These are phyloP conservation scores for Coemansia sp. DNA, from an alignment of 192 early-diverging fungal genomes.

Conservation along the genomic window DNA sequence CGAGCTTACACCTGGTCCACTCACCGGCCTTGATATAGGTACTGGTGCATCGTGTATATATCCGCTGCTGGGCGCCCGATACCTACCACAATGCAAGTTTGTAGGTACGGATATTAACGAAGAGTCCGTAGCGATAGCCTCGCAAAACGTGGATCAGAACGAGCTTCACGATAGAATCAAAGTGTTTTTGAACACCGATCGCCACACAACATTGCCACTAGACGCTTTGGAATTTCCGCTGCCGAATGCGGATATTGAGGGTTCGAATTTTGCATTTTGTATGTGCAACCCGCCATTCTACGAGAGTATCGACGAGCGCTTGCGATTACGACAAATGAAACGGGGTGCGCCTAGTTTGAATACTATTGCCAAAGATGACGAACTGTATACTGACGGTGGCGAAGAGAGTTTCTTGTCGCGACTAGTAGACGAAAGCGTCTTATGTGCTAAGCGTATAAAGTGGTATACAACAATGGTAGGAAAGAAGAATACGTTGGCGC, in stretches of 20 bases:
- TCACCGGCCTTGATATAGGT: conserved; percentile 55
- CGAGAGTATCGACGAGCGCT: conserved; percentile 59
- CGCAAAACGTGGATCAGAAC: conserved; percentile 67
- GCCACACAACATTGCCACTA: conserved; percentile 19
- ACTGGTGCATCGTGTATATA: conserved; percentile 92
- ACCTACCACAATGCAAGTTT: conserved; percentile 65
- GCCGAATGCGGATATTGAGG: conserved; percentile 16
- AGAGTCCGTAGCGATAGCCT: conserved; percentile 63
- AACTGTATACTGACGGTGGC: conserved; percentile 82
- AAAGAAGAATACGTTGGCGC: conserved; percentile 55
- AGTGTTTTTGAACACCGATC: conserved; percentile 53
- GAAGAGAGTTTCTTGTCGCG: conserved; percentile 69
- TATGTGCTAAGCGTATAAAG: conserved; percentile 39
- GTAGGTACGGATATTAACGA: conserved; percentile 76
- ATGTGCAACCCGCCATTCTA: conserved; percentile 97
- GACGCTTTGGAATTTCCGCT: conserved; percentile 23
- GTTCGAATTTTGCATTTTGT: conserved; percentile 60
- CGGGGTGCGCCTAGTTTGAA: conserved; percentile 53
- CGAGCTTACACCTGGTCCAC: conserved; percentile 8
- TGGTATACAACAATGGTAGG: conserved; percentile 88
- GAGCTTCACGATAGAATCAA: conserved; percentile 59
- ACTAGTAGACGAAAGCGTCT: conserved; percentile 70
- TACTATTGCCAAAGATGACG: conserved; percentile 61
- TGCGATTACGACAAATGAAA: conserved; percentile 58
- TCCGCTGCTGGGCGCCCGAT: conserved; percentile 71